Conservation (phyloP, 495 filamentous ascomycete genomes). For the Penicillium paxilli region DNA sequence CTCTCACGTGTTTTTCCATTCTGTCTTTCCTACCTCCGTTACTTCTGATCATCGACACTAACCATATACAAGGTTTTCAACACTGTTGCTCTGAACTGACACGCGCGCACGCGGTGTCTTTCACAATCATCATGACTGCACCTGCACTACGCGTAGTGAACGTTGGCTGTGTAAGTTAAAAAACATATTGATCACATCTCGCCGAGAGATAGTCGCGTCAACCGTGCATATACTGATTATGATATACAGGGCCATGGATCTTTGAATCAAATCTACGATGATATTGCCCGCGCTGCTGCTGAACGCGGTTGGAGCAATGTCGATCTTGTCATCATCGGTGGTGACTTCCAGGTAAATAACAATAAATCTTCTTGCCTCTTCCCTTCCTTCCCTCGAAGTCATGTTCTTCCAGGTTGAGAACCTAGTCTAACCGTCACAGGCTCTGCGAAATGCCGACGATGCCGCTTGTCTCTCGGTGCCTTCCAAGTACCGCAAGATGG, state of each 20-base stretch:
- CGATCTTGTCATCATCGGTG: conserved; percentile 84
- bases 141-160: conserved; percentile 54
- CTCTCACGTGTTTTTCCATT: no score
- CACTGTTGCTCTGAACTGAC: no score
- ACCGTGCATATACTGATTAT: conserved; percentile 17
- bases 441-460: conserved; percentile 84
- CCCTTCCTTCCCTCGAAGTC: not conserved
- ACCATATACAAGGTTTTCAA: no score
- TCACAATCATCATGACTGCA: not conserved
- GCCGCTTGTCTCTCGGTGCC: conserved; percentile 85
- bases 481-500: conserved; percentile 75
- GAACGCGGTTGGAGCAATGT: conserved; percentile 72
- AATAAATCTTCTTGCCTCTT: no score
- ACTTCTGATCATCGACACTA: no score
- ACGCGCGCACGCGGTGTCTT: no score
- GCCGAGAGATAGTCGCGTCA: no score
- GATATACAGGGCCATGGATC: conserved; percentile 77
- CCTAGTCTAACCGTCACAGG: conserved; percentile 45
- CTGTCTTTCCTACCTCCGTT: no score
- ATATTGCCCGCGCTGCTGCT: conserved; percentile 60
- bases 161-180: conserved; percentile 74
- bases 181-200: not conserved
- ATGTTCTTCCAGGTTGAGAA: not conserved
- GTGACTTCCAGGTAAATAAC: conserved; percentile 75
- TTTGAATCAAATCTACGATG: conserved; percentile 84